Conservation (phyloP, 1,284 basidiomycete genomes). For the Microbotryum saponariae region DNA sequence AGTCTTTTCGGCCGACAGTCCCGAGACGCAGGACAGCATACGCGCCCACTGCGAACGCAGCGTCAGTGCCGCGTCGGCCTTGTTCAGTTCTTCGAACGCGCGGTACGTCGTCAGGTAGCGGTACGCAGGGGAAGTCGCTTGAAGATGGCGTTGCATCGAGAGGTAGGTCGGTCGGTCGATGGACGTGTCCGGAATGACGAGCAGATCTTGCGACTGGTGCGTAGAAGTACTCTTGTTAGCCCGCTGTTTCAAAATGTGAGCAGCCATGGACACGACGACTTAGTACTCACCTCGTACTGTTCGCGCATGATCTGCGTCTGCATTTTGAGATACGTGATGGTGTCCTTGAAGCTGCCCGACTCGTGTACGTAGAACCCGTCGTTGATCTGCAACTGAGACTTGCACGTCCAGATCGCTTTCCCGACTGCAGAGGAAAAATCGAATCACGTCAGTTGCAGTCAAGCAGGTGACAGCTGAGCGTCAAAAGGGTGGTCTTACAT, state of each 20-base stretch:
- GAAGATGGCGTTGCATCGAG: constrained; percentile 41
- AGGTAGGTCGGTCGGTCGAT: constrained; percentile 42
- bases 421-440: constrained; percentile 25
- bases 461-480: no score
- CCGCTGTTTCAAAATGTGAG: not conserved
- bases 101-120: constrained; percentile 46
- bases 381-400: constrained; percentile 50
- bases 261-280: not conserved
- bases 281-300: constrained; percentile 39
- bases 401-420: constrained; percentile 41
- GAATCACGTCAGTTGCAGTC: constrained; percentile 8
- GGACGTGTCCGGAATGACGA: constrained; percentile 44
- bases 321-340: constrained; percentile 47
- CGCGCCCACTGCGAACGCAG: constrained; percentile 46
- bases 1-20: constrained; percentile 49
- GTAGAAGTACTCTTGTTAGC: constrained; percentile 15
- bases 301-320: constrained; percentile 46
- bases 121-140: constrained; percentile 35
- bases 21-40: constrained; percentile 49
- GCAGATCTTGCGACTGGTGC: constrained; percentile 35
- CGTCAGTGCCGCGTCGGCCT: constrained; percentile 46
- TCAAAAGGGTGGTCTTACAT: constrained; percentile 8
- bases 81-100: constrained; percentile 47
- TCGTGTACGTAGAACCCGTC: constrained; percentile 52
- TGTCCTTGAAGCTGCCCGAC: constrained; percentile 47